A percentile compares a stretch with the other conserved stretches of the same genome.
phyloP scores from a whole-genome alignment of 2,329 filamentous ascomycete genomes.

The Pezicula rhizophila region DNA sequence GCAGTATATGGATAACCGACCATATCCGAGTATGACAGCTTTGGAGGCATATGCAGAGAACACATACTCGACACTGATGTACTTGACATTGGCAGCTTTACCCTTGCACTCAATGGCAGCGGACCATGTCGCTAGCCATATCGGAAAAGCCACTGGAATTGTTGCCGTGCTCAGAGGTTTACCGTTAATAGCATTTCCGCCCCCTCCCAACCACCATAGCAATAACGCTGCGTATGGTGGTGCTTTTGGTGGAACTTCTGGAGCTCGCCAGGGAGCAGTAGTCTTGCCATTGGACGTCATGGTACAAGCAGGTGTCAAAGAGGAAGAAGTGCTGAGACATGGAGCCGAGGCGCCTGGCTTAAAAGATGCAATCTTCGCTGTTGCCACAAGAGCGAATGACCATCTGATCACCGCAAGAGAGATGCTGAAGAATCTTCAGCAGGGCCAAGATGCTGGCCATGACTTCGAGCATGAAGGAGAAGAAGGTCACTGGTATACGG shows the following conservation, averaged over 20 bases:
- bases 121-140: conserved; percentile 90
- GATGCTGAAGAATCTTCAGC: conserved; percentile 76
- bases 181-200: conserved; percentile 77
- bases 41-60: conserved; percentile 89
- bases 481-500: conserved; percentile 52
- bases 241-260: conserved; percentile 28
- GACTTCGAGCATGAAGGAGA: conserved; percentile 85
- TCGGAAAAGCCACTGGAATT: conserved; percentile 91
- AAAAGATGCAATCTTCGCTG: conserved; percentile 82
- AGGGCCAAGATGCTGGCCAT: conserved; percentile 70
- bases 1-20: conserved; percentile 75
- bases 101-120: conserved; percentile 76
- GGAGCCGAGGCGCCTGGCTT: conserved; percentile 75
- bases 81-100: conserved; percentile 74
- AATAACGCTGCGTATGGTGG: conserved; percentile 37
- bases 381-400: conserved; percentile 91
- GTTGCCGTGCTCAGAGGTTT: conserved; percentile 79
- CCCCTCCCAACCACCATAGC: conserved; percentile 50
- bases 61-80: conserved; percentile 89
- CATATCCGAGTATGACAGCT: conserved; percentile 65
- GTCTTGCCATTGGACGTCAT: conserved; percentile 85
- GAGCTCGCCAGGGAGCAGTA: conserved; percentile 54
- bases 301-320: conserved; percentile 71
- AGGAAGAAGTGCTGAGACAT: conserved; percentile 82
- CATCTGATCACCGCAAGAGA: conserved; percentile 90